A percentile compares a stretch with the other conserved stretches of the same genome.
These are phyloP conservation scores for Calonectria naviculata DNA, from an alignment of 2,329 filamentous ascomycete species.

Conservation along the genomic window DNA sequence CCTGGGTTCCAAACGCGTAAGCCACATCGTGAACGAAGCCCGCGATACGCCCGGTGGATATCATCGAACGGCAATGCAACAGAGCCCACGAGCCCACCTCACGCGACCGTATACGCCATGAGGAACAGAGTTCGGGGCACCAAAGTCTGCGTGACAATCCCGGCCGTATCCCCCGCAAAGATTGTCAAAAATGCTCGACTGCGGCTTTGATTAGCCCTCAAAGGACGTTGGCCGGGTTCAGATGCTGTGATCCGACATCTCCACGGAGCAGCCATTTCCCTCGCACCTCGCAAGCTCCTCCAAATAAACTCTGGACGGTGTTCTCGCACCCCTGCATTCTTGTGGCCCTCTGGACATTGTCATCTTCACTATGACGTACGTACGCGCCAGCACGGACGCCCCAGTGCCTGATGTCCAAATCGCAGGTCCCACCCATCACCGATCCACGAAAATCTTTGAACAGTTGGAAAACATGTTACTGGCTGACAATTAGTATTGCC, in stretches of 20 bases:
- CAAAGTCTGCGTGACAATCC: background rate
- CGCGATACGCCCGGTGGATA: background rate
- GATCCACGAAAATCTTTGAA: background rate
- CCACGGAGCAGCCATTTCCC: background rate
- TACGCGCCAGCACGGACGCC: background rate
- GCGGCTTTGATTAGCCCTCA: too few relatives aligned
- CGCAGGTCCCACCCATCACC: background rate
- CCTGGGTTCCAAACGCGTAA: background rate
- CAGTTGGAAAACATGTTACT: background rate
- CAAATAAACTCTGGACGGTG: conserved; percentile 3
- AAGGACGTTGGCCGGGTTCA: background rate
- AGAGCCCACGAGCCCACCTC: too few relatives aligned
- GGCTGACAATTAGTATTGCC: background rate
- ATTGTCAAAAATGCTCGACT: background rate
- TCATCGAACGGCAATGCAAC: background rate
- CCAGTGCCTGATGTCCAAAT: background rate
- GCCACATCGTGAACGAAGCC: background rate
- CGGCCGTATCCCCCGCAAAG: background rate
- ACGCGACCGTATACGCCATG: background rate
- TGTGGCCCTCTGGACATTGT: background rate
- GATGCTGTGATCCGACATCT: too few relatives aligned
- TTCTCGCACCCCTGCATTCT: background rate
- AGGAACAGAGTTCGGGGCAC: background rate
- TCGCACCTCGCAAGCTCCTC: background rate
- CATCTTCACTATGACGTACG: background rate